A percentile compares a stretch with the other conserved stretches of the same genome.
These are phyloP conservation scores for Aspergillus egyptiacus DNA, from an alignment of 495 filamentous ascomycete species.

Conservation along the genomic window DNA sequence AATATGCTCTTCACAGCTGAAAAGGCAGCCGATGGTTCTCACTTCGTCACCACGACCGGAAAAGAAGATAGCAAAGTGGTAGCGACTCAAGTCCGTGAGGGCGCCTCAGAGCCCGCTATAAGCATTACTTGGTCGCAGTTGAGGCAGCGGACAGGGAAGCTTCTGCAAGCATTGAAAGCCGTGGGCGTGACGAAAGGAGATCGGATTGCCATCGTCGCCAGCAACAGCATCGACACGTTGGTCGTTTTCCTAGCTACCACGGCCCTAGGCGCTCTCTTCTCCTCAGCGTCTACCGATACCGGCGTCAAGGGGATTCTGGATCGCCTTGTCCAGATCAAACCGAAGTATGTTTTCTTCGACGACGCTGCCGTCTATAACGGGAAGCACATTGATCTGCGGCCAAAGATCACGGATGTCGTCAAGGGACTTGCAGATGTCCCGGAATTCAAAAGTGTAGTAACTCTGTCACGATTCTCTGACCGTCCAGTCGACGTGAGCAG, in stretches of 20 bases:
- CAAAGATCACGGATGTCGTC: slow-evolving; percentile 64
- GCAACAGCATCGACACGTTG: slow-evolving; percentile 68
- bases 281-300: slow-evolving; percentile 71
- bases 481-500: slow-evolving; percentile 51
- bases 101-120: slow-evolving; percentile 45
- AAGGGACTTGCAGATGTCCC: slow-evolving; percentile 50
- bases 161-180: slow-evolving; percentile 58
- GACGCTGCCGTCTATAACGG: slow-evolving; percentile 75
- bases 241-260: slow-evolving; percentile 57
- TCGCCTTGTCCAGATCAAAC: slow-evolving; percentile 63
- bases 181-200: slow-evolving; percentile 62
- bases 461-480: slow-evolving; percentile 55
- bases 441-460: slow-evolving; percentile 59
- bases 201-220: slow-evolving; percentile 62
- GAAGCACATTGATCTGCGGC: slow-evolving; percentile 61
- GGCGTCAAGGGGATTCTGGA: slow-evolving; percentile 71
- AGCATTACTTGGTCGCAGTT: slow-evolving; percentile 60
- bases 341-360: slow-evolving; percentile 70
- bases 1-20: slow-evolving; percentile 53
- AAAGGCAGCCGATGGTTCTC: slow-evolving; percentile 46
- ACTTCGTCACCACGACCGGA: slow-evolving; percentile 18
- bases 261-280: slow-evolving; percentile 65
- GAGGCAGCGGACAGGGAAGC: slow-evolving; percentile 44
- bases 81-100: slow-evolving; percentile 67
- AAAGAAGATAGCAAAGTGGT: slow-evolving; percentile 69